These are phyloP conservation scores for Calonectria pauciramosa DNA, from an alignment of 2,329 filamentous ascomycete species.

Conservation along the genomic window DNA sequence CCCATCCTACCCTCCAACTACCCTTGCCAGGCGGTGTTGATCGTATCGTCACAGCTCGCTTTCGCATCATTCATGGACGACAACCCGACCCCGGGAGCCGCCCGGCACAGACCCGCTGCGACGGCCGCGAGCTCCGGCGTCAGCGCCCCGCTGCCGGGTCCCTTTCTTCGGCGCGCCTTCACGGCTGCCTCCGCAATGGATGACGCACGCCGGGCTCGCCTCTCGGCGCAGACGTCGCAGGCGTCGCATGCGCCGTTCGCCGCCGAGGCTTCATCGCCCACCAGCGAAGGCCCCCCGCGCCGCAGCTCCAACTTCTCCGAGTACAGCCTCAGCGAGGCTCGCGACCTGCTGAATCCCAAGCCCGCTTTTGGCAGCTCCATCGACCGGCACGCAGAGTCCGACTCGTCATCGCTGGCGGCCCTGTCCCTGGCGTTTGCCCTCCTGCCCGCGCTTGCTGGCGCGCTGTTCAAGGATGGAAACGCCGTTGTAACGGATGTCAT, in stretches of 20 bases:
- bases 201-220: constrained; percentile 59
- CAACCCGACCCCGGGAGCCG: constrained; percentile 28
- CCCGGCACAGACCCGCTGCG: constrained; percentile 29
- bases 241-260: constrained; percentile 36
- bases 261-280: constrained; percentile 40
- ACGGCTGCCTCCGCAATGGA: constrained; percentile 50
- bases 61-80: constrained; percentile 32
- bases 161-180: constrained; percentile 19
- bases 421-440: constrained; percentile 87
- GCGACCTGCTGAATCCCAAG: constrained; percentile 75
- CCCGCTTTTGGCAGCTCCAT: constrained; percentile 47
- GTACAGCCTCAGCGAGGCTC: constrained; percentile 77
- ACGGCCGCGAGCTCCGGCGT: constrained; percentile 33
- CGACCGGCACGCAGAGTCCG: constrained; percentile 49
- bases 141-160: constrained; percentile 40
- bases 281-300: constrained; percentile 60
- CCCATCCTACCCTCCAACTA: constrained; percentile 19
- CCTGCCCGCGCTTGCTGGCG: constrained; percentile 85
- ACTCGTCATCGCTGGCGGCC: constrained; percentile 80
- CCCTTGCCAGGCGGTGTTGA: constrained; percentile 15
- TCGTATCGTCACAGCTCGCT: constrained; percentile 14
- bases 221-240: constrained; percentile 38
- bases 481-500: constrained; percentile 88
- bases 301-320: constrained; percentile 86
- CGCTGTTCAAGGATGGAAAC: constrained; percentile 88